Evolutionary conservation across 306 rosid genomes (phyloP), one percentile per base, ranked within the genome.

Genomic region (Elaeagnus macrophylla): DNA sequence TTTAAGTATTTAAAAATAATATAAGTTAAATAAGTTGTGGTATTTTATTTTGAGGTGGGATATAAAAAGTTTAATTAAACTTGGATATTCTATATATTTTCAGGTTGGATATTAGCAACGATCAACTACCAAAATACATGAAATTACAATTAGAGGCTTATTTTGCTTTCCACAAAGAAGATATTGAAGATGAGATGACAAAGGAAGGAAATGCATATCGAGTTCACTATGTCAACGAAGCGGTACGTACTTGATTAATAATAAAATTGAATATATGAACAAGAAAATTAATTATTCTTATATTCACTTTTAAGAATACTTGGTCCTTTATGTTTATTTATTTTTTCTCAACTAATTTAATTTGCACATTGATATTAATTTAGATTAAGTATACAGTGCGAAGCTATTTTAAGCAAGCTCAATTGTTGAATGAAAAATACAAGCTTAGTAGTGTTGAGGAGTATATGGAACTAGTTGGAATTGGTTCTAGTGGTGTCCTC

Each of bases 341-440:
- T n/a, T n/a, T n/a, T n/a, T n/a, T n/a, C n/a, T n/a, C n/a, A n/a
- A n/a, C n/a, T n/a, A n/a, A n/a, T n/a, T n/a, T n/a, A n/a, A n/a
- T n/a, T n/a, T n/a, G n/a, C n/a, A n/a, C n/a, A n/a, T n/a, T n/a
- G n/a, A n/a, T n/a, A n/a, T n/a, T n/a, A n/a, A n/a, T n/a, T 7
- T 13, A 8, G 39, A 6, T 7, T 16, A 12, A 7, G 12, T 19
- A 15, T 5, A 10, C 53, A 6, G 8, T 12, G 7, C 6, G n/a
- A n/a, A n/a, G n/a, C 2, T 71, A 74, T 25, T 52, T 71, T 36
- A 20, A 70, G 17, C 80, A 81, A 65, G 60, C 74, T 8, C 45
- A 48, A 56, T 80, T 75, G 78, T 47, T 72, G 12, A 20, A 62
- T 17, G 38, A 70, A 10, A 60, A 56, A 1, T 67, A 66, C 50